Percentiles rank a stretch among this genome's conserved stretches.
phyloP scores from a whole-genome alignment of 352 stramenopile genomes.

The Phytophthora podocarpi region DNA sequence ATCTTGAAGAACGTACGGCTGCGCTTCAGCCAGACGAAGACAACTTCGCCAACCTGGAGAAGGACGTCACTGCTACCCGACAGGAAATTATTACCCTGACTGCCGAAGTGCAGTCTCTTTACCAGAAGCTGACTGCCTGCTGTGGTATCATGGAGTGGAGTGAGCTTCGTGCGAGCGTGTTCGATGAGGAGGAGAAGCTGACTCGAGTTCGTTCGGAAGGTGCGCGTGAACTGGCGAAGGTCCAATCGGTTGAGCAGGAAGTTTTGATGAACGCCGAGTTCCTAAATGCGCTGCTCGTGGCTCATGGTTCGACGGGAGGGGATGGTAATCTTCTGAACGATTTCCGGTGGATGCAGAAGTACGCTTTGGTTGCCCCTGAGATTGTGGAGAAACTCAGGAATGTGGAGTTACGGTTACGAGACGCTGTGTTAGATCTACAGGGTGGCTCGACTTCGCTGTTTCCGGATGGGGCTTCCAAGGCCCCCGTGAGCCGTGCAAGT shows the following conservation, averaged over 20 bases:
- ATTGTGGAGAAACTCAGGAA: conserved; percentile 51
- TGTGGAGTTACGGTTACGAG: conserved; percentile 48
- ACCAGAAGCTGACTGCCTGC: conserved; percentile 58
- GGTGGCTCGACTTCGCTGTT: conserved; percentile 21
- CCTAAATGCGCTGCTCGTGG: conserved; percentile 49
- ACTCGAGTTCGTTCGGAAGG: conserved; percentile 37
- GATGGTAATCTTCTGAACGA: conserved; percentile 31
- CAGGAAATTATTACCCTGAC: conserved; percentile 50
- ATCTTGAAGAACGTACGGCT: conserved; percentile 45
- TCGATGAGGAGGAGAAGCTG: conserved; percentile 52
- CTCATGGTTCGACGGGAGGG: conserved; percentile 28
- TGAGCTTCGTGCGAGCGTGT: conserved; percentile 52
- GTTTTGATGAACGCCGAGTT: conserved; percentile 71
- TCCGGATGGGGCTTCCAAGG: conserved; percentile 10
- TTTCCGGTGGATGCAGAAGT: conserved; percentile 55
- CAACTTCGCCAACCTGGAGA: conserved; percentile 40
- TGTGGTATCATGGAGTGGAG: conserved; percentile 67
- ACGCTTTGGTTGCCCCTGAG: conserved; percentile 50
- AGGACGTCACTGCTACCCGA: conserved; percentile 48
- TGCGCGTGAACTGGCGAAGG: conserved; percentile 39
- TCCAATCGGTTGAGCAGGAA: conserved; percentile 55
- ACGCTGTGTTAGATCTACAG: conserved; percentile 38
- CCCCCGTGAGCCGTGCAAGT: background rate
- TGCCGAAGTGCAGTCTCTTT: conserved; percentile 53
- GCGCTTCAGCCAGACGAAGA: conserved; percentile 41